Evolutionary conservation across 768 basidiomycete species (phyloP).

Genomic region (Candolleomyces aberdarensis): DNA sequence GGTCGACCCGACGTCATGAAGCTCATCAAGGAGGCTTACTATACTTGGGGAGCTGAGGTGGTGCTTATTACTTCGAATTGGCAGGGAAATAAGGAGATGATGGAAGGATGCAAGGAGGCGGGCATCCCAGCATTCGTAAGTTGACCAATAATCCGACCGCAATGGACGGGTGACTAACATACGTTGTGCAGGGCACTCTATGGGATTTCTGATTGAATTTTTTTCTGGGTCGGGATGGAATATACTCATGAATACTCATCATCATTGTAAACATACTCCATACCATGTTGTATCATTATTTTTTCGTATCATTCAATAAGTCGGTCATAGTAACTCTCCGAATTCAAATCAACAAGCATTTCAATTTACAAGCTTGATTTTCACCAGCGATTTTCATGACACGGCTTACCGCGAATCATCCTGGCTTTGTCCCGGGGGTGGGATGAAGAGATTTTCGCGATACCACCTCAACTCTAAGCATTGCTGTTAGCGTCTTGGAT

Average conservation of each 20-base stretch:
- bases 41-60: slow-evolving; percentile 80
- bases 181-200: slow-evolving; percentile 47
- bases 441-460: slow-evolving; percentile 66
- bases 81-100: slow-evolving; percentile 77
- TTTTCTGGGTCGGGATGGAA: background rate
- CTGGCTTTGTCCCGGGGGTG: slow-evolving; percentile 9
- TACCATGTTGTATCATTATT: slow-evolving; percentile 10
- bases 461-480: slow-evolving; percentile 78
- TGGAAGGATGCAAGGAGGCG: slow-evolving; percentile 72
- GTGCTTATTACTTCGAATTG: slow-evolving; percentile 83
- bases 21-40: slow-evolving; percentile 66
- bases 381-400: too few relatives aligned
- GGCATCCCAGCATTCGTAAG: slow-evolving; percentile 66
- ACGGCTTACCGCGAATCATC: background rate
- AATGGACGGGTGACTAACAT: background rate
- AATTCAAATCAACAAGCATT: too few relatives aligned
- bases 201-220: slow-evolving; percentile 59
- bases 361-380: too few relatives aligned
- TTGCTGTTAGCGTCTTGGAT: background rate
- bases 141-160: slow-evolving; percentile 3
- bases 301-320: background rate
- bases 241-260: background rate
- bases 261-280: slow-evolving; percentile 5
- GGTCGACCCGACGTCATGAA: slow-evolving; percentile 80
- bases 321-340: too few relatives aligned